A percentile compares a stretch with the other conserved stretches of the same genome.
phyloP scores from a whole-genome alignment of 495 filamentous ascomycete genomes.

The Aspergillus coremiiformis region DNA sequence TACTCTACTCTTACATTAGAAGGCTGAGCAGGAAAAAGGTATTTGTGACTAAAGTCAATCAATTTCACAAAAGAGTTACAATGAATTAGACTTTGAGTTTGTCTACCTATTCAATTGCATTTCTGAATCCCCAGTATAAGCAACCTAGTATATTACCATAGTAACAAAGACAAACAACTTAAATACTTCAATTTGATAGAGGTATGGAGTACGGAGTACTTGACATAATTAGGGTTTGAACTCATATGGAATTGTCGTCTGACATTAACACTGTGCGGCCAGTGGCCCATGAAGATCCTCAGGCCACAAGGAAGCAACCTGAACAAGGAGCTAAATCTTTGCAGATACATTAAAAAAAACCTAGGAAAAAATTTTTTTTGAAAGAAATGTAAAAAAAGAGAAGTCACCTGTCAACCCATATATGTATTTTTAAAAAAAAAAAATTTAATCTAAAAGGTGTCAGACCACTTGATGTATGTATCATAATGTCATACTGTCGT shows the following conservation, averaged over 20 bases:
- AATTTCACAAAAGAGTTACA: no score
- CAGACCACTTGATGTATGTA: slow-evolving; percentile 4
- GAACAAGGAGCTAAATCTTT: neutral
- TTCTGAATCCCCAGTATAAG: neutral
- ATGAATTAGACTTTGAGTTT: no score
- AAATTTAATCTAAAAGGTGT: no score
- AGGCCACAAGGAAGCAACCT: neutral
- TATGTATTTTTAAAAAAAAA: neutral
- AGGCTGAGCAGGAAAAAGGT: no score
- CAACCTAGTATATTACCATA: no score
- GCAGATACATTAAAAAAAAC: neutral
- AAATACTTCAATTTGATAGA: no score
- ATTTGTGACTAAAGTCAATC: no score
- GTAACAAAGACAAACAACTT: no score
- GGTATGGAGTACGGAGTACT: no score
- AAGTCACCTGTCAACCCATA: neutral
- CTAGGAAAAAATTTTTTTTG: neutral
- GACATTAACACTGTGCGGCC: neutral
- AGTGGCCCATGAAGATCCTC: neutral
- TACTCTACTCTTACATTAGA: no score
- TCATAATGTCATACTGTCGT: slow-evolving; percentile 20
- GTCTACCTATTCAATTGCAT: neutral
- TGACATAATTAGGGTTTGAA: no score
- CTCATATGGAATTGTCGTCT: neutral
- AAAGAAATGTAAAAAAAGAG: neutral